Evolutionary conservation across 176 grass and related monocot species (phyloP), one percentile per base, ranked within the genome.

Genomic region (Tillandsia fasciculata): DNA sequence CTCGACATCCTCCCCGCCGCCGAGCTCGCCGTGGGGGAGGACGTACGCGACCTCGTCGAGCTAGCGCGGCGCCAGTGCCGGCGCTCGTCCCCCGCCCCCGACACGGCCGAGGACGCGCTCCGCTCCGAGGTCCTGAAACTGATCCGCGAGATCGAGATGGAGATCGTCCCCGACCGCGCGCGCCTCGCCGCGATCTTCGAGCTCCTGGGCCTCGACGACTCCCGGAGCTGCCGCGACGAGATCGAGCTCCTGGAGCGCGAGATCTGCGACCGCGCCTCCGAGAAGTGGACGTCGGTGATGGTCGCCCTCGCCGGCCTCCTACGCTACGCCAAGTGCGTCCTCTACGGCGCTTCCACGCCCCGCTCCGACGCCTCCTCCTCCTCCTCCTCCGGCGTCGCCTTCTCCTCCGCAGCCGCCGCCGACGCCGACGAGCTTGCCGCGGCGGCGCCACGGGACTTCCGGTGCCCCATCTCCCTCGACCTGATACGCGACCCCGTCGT

Each of bases 391-490:
- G 27, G 59, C n/a, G 24, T 47, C 28, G 11, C 29, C 75, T 69
- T 56, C 66, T 75, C 73, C 33, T 24, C 24, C 24, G 24, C 24
- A 24, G 14, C 22, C 28, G 17, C 29, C 75, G 57, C 57, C 66
- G 65, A 63, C 13, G 57, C 57, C 66, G 65, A 63, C 13, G 64
- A 14, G 8, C 3, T 17, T 9, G 74, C 68, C 8, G 33, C 66
- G 7, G 50, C 80, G 52, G 84, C 85, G 23, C 94, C 89, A 1
- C 74, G 64, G 70, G 94, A 99, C 71, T 92, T 99, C 77, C 83
- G 94, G 15, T 99, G 94, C 89, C 87, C 94, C 2, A 92, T 99
- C 77, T 86, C 89, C 0, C 94, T 99, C 64, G 94, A 99, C 11
- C 70, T 99, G 58, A 99, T 99, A 80, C 80, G 74, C 42, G 94